A percentile compares a stretch with the other conserved stretches of the same genome.
phyloP scores from a whole-genome alignment of 1,284 basidiomycete species.

The Testicularia cyperi region DNA sequence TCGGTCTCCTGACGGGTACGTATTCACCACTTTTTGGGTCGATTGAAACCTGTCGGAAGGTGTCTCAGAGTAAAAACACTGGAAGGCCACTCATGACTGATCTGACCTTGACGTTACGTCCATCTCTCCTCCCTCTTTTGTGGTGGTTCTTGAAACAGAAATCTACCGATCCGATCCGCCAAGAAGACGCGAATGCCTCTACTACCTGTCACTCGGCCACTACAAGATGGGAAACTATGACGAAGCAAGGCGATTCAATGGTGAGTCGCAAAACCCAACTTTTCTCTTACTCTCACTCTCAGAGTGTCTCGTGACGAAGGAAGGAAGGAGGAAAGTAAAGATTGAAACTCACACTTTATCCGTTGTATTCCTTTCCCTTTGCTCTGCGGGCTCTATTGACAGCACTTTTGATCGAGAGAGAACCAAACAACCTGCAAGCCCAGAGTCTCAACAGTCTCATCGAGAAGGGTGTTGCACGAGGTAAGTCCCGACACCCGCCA shows the following conservation, averaged over 20 bases:
- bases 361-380: background rate
- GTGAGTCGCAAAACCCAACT: conserved; percentile 69
- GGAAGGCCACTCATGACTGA: no score
- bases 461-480: conserved; percentile 81
- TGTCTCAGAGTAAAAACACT: no score
- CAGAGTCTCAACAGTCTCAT: conserved; percentile 81
- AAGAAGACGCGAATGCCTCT: conserved; percentile 89
- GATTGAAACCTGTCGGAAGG: no score
- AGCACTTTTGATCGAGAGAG: conserved; percentile 87
- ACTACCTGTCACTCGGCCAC: conserved; percentile 93
- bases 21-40: no score
- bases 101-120: no score
- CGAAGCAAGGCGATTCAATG: conserved; percentile 89
- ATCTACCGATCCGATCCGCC: conserved; percentile 86
- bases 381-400: background rate
- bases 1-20: conserved; percentile 84
- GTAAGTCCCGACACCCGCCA: conserved; percentile 64
- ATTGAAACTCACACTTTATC: background rate
- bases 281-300: no score
- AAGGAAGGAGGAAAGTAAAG: no score
- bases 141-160: conserved; percentile 65
- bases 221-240: conserved; percentile 96
- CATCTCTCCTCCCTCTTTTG: background rate
- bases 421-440: conserved; percentile 91
- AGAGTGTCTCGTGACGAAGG: no score